These are phyloP conservation scores for Rhododendron kiyosumense DNA, from an alignment of 148 eudicot genomes.

Conservation along the genomic window DNA sequence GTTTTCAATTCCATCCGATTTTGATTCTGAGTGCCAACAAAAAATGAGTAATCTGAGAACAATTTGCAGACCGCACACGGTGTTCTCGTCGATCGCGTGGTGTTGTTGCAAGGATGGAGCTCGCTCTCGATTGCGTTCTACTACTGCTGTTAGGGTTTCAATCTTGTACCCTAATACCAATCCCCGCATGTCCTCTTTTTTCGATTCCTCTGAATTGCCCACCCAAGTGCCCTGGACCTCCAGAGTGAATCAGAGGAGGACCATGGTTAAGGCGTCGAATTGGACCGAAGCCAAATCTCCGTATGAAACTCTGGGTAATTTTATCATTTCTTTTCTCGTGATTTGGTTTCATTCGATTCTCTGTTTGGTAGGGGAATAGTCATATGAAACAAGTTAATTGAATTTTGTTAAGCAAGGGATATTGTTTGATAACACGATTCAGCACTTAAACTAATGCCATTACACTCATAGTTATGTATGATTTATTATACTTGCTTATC, in stretches of 20 bases:
- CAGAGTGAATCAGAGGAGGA: constrained; percentile 48
- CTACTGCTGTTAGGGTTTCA: constrained; percentile 28
- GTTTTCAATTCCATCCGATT: background rate
- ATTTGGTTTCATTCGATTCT: background rate
- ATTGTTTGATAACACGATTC: background rate
- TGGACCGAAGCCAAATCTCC: constrained; percentile 81
- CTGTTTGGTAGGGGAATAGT: background rate
- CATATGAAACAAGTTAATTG: background rate
- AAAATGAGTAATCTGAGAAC: constrained; percentile 65
- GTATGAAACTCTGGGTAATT: constrained; percentile 73
- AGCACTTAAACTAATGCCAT: background rate
- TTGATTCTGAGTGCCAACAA: background rate
- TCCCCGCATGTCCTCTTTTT: constrained; percentile 5
- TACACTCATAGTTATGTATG: too few relatives aligned
- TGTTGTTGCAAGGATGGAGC: constrained; percentile 23
- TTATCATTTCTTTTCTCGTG: background rate
- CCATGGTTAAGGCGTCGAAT: constrained; percentile 50
- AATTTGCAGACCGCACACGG: constrained; percentile 52
- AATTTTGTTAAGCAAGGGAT: background rate
- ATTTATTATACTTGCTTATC: too few relatives aligned
- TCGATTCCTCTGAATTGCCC: constrained; percentile 11
- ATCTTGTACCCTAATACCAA: constrained; percentile 21
- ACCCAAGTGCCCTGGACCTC: constrained; percentile 22
- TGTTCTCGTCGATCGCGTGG: constrained; percentile 49
- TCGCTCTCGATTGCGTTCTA: constrained; percentile 21